These are phyloP conservation scores for Cryptococcus floricola DNA, from an alignment of 1,284 basidiomycete genomes.

Conservation along the genomic window DNA sequence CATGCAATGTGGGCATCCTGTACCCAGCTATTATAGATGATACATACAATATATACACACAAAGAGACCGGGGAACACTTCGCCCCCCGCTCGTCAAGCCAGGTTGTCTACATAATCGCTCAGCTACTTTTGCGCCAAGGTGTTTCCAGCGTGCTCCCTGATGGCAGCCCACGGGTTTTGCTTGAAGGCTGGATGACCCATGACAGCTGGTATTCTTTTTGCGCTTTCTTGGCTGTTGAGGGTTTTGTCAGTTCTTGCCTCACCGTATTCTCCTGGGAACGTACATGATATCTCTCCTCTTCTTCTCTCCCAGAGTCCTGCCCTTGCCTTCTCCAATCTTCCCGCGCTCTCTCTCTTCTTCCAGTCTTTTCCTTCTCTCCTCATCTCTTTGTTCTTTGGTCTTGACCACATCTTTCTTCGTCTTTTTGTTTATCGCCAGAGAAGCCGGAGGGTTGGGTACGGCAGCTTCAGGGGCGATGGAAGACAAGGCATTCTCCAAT, in stretches of 20 bases:
- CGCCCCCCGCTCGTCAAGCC: not conserved
- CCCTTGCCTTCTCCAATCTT: constrained; percentile 44
- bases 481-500: constrained; percentile 32
- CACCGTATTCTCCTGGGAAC: constrained; percentile 8
- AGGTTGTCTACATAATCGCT: not conserved
- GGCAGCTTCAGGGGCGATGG: constrained; percentile 1
- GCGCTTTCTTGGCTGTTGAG: constrained; percentile 28
- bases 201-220: constrained; percentile 41
- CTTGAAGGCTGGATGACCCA: constrained; percentile 45
- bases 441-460: not conserved
- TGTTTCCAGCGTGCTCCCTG: constrained; percentile 44
- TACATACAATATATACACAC: not conserved
- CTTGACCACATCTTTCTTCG: constrained; percentile 5
- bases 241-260: not conserved
- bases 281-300: constrained; percentile 45
- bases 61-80: not conserved
- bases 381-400: constrained; percentile 10
- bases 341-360: constrained; percentile 19
- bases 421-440: not conserved
- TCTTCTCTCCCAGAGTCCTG: constrained; percentile 41
- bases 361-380: constrained; percentile 12
- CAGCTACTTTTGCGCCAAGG: constrained; percentile 26
- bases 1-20: too few relatives aligned
- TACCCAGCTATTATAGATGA: not conserved
- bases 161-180: constrained; percentile 48